Percentiles rank a stretch among this genome's conserved stretches.
Evolutionary conservation across 225 moss, liverwort and hornwort species (phyloP).

Genomic region (Bryum argenteum): DNA sequence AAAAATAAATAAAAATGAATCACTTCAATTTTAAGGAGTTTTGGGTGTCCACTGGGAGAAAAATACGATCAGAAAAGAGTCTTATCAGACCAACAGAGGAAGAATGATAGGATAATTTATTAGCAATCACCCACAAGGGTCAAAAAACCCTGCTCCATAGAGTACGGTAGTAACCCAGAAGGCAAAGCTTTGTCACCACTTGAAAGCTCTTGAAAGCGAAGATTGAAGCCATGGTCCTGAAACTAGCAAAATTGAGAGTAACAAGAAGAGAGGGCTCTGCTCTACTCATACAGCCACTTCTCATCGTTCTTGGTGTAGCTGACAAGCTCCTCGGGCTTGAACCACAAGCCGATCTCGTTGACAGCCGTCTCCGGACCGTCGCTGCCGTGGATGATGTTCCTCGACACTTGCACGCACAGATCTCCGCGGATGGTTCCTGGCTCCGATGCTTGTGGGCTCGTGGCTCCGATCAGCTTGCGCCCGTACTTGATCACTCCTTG

Average conservation of each 20-base stretch:
- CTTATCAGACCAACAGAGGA: background rate
- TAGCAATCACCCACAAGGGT: conserved; percentile 26
- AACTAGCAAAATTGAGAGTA: conserved; percentile 54
- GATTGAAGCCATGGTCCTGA: conserved; percentile 35
- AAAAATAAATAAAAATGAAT: too few species aligned
- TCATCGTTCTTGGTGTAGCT: conserved; percentile 59
- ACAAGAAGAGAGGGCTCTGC: too few species aligned
- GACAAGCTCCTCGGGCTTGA: conserved; percentile 71
- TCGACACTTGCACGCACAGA: conserved; percentile 58
- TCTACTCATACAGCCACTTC: conserved; percentile 71
- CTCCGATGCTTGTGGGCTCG: conserved; percentile 68
- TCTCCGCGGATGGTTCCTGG: conserved; percentile 84
- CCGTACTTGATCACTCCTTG: conserved; percentile 85
- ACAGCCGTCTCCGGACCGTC: conserved; percentile 72
- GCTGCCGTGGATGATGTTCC: conserved; percentile 73
- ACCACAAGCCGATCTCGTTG: conserved; percentile 69
- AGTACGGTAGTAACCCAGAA: conserved; percentile 25
- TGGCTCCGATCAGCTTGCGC: conserved; percentile 81
- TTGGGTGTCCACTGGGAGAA: background rate
- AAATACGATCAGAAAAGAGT: background rate
- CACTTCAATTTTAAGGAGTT: too few species aligned
- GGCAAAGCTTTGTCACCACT: conserved; percentile 17
- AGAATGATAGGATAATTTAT: conserved; percentile 6
- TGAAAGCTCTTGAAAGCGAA: conserved; percentile 22
- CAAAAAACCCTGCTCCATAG: conserved; percentile 18